Conservation (phyloP, 371 early-diverging fungal species). For the Mortierella sp. region DNA sequence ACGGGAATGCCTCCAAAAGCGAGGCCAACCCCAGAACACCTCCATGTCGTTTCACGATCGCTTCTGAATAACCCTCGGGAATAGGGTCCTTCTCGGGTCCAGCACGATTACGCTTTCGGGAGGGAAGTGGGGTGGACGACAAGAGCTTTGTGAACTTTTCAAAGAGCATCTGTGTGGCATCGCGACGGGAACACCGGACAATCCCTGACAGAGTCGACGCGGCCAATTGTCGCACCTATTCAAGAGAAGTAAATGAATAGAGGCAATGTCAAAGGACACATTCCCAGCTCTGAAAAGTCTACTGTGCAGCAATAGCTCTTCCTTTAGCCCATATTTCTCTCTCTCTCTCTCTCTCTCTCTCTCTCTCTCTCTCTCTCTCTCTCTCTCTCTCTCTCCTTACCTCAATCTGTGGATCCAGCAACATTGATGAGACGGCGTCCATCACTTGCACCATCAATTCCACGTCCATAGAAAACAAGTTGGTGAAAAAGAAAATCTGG, state of each 20-base stretch:
- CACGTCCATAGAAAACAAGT: conserved; percentile 70
- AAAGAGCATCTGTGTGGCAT: conserved; percentile 71
- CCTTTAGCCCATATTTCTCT: neutral
- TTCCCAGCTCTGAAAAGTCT: neutral
- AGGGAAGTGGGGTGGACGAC: conserved; percentile 24
- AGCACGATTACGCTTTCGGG: conserved; percentile 33
- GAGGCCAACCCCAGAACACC: conserved; percentile 90
- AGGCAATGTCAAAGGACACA: neutral
- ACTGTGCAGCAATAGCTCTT: no score
- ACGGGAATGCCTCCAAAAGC: conserved; percentile 89
- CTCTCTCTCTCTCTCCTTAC: conserved; percentile 38
- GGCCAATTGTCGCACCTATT: conserved; percentile 83
- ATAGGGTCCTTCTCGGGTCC: conserved; percentile 54
- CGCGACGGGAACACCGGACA: conserved; percentile 86
- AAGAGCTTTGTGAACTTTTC: conserved; percentile 50
- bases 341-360: neutral
- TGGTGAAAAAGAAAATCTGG: conserved; percentile 83
- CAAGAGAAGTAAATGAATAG: conserved; percentile 7
- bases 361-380: conserved; percentile 7
- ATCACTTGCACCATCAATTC: conserved; percentile 65
- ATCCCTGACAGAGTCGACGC: conserved; percentile 85
- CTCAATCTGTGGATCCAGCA: conserved; percentile 84
- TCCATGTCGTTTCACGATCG: conserved; percentile 82
- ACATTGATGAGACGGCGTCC: conserved; percentile 67
- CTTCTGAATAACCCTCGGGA: conserved; percentile 64